Evolutionary conservation across 306 rosid genomes (phyloP).

Genomic region (Spatholobus suberectus): DNA sequence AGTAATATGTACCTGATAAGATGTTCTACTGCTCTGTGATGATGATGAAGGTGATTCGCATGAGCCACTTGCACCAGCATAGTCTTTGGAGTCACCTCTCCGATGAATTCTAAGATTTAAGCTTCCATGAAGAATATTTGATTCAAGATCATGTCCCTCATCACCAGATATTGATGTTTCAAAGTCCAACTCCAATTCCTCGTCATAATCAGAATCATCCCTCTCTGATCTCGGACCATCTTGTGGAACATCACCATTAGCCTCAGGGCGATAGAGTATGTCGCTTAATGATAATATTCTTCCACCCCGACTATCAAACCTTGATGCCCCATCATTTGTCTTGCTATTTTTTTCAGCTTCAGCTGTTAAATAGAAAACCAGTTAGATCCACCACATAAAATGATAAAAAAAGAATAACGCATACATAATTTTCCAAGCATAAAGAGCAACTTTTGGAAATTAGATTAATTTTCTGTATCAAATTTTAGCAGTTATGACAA

Average conservation of each 20-base stretch:
- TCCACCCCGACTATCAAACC: conserved; percentile 74
- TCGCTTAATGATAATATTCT: conserved; percentile 79
- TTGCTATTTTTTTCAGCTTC: conserved; percentile 73
- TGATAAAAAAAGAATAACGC: conserved; percentile 19
- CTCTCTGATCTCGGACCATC: conserved; percentile 92
- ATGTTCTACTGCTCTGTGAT: conserved; percentile 59
- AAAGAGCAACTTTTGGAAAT: not conserved
- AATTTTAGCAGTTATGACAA: not conserved
- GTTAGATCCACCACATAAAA: conserved; percentile 37
- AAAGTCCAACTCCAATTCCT: conserved; percentile 89
- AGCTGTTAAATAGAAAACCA: conserved; percentile 59
- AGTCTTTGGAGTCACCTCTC: conserved; percentile 74
- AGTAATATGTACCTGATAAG: conserved; percentile 68
- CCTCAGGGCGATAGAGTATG: conserved; percentile 82
- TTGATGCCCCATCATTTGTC: conserved; percentile 63
- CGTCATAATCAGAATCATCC: conserved; percentile 95
- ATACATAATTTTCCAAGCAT: conserved; percentile 3
- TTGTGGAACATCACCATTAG: conserved; percentile 82
- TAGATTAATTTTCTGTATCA: not conserved
- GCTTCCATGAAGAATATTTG: conserved; percentile 85
- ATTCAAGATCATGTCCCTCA: conserved; percentile 76
- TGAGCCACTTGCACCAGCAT: conserved; percentile 65
- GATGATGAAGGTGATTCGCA: conserved; percentile 84
- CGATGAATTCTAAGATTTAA: conserved; percentile 86
- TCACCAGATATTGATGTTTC: conserved; percentile 90